Conservation (phyloP, 257 asterid genomes). For the Cynanchum wilfordii region DNA sequence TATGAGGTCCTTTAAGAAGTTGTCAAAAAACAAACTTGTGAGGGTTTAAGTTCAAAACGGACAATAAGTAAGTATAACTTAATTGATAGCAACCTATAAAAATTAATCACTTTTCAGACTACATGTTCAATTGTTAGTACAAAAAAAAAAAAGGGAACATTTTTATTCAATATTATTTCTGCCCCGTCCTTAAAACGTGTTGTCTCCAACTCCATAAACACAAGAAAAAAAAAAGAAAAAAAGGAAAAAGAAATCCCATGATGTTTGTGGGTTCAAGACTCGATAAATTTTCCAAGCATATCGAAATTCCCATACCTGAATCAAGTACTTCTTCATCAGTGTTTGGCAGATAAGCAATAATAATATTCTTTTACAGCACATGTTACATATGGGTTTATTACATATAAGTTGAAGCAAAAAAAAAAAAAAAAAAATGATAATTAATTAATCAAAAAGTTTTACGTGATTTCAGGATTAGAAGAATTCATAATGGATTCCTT, state of each 20-base stretch:
- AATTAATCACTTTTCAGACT: not conserved
- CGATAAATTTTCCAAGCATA: not conserved
- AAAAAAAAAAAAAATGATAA: no score
- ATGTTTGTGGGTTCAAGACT: not conserved
- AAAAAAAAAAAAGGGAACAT: no score
- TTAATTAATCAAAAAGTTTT: no score
- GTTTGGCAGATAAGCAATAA: not conserved
- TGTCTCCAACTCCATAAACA: not conserved
- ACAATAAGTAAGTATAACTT: no score
- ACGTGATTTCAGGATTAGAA: not conserved
- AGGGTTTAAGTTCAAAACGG: no score
- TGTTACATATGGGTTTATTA: conserved; percentile 3
- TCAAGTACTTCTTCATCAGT: not conserved
- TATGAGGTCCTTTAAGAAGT: no score
- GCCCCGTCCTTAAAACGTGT: not conserved
- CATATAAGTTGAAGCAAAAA: not conserved
- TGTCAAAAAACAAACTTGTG: no score
- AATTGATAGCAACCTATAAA: no score
- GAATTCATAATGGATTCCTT: not conserved
- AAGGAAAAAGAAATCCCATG: not conserved
- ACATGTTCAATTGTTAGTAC: not conserved
- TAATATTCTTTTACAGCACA: not conserved
- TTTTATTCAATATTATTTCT: not conserved
- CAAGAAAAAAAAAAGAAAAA: not conserved
- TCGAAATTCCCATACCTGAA: no score